Evolutionary conservation across 768 basidiomycete genomes (phyloP).

Genomic region (Tricholoma hemisulphureum): DNA sequence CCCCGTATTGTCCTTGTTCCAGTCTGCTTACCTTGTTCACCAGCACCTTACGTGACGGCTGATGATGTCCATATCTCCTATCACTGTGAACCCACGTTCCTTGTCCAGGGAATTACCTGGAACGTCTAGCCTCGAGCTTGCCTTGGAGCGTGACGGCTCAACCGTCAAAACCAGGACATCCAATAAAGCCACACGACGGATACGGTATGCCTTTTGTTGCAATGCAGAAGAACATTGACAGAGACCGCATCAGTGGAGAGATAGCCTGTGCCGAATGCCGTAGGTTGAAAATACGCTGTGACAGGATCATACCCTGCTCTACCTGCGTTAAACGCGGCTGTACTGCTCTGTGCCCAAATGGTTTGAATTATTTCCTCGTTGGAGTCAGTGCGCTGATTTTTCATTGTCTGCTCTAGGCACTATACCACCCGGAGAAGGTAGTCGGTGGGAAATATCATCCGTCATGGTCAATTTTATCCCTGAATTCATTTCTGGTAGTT

Average conservation of each 20-base stretch:
- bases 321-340: slow-evolving; percentile 55
- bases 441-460: slow-evolving; percentile 36
- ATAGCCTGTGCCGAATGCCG: slow-evolving; percentile 46
- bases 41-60: neutral
- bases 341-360: slow-evolving; percentile 51
- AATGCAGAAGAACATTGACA: neutral
- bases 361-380: slow-evolving; percentile 27
- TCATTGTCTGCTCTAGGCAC: slow-evolving; percentile 34
- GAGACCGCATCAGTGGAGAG: slow-evolving; percentile 30
- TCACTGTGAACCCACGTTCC: neutral
- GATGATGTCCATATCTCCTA: neutral
- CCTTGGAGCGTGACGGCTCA: neutral
- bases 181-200: slow-evolving; percentile 40
- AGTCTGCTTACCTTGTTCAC: neutral
- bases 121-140: neutral
- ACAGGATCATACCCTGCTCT: slow-evolving; percentile 42
- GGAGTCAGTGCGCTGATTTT: neutral
- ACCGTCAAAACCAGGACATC: slow-evolving; percentile 11
- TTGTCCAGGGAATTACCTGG: neutral
- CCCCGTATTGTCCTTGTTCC: neutral
- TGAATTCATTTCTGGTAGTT: slow-evolving; percentile 28
- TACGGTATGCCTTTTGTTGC: slow-evolving; percentile 27
- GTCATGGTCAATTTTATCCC: neutral
- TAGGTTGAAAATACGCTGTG: slow-evolving; percentile 42
- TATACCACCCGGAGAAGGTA: slow-evolving; percentile 55